phyloP scores from a whole-genome alignment of 352 stramenopile genomes.

The Thraustotheca clavata region DNA sequence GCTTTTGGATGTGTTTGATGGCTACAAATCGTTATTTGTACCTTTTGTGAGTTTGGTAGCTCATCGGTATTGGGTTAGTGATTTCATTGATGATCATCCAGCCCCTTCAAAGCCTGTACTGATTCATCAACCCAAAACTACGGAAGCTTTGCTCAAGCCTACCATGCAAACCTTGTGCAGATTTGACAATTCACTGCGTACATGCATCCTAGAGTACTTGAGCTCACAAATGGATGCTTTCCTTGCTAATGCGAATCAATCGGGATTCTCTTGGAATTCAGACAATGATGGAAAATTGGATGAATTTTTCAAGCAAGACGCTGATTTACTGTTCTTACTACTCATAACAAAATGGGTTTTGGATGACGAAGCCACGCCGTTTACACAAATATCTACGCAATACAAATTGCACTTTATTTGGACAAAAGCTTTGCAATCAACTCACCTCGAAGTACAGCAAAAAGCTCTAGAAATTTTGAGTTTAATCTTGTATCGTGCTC shows the following conservation, averaged over 20 bases:
- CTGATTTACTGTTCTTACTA: slow-evolving; percentile 15
- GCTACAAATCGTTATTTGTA: slow-evolving; percentile 6
- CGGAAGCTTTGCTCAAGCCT: neutral
- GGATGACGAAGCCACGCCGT: neutral
- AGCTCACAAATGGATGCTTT: neutral
- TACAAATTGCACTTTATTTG: neutral
- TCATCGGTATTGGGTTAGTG: slow-evolving; percentile 3
- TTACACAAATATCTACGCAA: neutral
- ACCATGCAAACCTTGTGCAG: neutral
- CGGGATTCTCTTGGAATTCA: neutral
- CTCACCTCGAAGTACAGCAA: slow-evolving; percentile 9
- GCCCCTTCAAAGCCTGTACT: neutral
- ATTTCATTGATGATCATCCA: neutral
- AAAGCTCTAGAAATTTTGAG: slow-evolving; percentile 10
- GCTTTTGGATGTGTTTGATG: neutral
- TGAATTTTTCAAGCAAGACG: neutral
- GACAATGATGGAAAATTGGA: neutral
- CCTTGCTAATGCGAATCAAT: neutral
- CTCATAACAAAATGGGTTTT: slow-evolving; percentile 9
- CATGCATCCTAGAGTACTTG: neutral
- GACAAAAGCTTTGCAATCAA: neutral
- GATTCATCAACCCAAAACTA: neutral
- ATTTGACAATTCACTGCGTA: neutral
- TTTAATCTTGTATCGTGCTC: slow-evolving; percentile 2
- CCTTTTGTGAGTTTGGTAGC: slow-evolving; percentile 13